Base-by-base conservation (phyloP, 306 rosid genomes). In the Cicer yamashitae region DNA sequence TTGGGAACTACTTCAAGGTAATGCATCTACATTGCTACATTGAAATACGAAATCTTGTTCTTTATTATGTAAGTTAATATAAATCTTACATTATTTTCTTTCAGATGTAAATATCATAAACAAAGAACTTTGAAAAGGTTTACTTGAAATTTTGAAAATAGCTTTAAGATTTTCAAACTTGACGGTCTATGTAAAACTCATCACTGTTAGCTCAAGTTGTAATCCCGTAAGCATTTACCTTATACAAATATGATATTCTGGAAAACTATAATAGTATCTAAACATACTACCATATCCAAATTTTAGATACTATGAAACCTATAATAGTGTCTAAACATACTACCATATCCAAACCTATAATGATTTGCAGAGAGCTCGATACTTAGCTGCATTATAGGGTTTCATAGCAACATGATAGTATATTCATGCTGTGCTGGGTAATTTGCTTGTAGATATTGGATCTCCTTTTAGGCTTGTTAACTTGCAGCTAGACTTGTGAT, bases 1-100 rank as follows among this genome's bases (percentile, higher is more conserved):
- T 94, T 61, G 99, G 99, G 74, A 94, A 92, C 85, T 94, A 94
- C 88, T 94, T 91, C 81, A 92, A 94, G 99, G 99, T 90, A 76
- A 79, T 71, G 66, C 11, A 8, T 70, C 15, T 38, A n/a, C 7
- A 50, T 54, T 80, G 61, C 39, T 54, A 54, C 7, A 58, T 64
- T 15, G 11, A 40, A 56, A 51, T 69, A 12, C 9, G 40, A 25
- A 64, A 59, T 53, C 71, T 30, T 30, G 5, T 30, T 30, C 37
- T 48, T 64, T 38, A 58, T 67, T 77, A 7, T 47, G 18, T 76
- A 9, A 37, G 17, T 41, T 69, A 71, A 22, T 69, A 18, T 12
- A n/a, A 66, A 58, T 10, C 75, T 79, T 13, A 38, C 41, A 38
- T 61, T 74, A 13, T 66, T 63, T 70, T 10, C 51, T 71, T 61